Conservation (phyloP, 306 rosid genomes). For the Urtica urens region DNA sequence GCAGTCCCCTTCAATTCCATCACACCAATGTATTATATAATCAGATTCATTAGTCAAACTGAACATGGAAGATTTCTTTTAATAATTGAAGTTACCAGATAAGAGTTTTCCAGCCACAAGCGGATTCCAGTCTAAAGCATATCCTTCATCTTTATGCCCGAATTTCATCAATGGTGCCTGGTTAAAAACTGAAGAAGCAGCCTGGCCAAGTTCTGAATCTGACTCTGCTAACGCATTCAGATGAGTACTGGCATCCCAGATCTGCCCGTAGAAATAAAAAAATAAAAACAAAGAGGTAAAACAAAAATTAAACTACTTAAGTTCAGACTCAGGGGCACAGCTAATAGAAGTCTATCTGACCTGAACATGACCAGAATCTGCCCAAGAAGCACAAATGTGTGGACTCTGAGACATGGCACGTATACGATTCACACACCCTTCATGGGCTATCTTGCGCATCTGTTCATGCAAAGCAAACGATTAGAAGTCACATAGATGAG, state of each 20-base stretch:
- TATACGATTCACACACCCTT: conserved; percentile 74
- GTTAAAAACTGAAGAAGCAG: conserved; percentile 50
- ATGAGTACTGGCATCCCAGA: conserved; percentile 88
- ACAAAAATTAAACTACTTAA: not conserved
- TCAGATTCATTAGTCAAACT: not conserved
- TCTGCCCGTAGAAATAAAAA: too few species aligned
- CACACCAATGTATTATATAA: not conserved
- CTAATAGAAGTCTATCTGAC: conserved; percentile 24
- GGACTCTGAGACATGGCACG: conserved; percentile 89
- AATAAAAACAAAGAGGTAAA: conserved; percentile 4
- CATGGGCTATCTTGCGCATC: conserved; percentile 76
- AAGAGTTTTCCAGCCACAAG: conserved; percentile 64
- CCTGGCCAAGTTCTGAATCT: conserved; percentile 54
- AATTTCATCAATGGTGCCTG: conserved; percentile 56
- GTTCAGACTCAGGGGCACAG: not conserved
- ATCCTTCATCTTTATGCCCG: conserved; percentile 84
- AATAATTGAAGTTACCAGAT: conserved; percentile 41
- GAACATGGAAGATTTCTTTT: not conserved
- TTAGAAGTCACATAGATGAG: not conserved
- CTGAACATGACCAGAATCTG: conserved; percentile 74
- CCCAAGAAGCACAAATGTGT: conserved; percentile 89
- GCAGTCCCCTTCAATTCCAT: conserved; percentile 65
- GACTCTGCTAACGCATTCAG: conserved; percentile 67
- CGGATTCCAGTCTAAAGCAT: conserved; percentile 88
- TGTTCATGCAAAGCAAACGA: conserved; percentile 25